phyloP scores from a whole-genome alignment of 2,329 filamentous ascomycete species.

The Xylaria digitata region DNA sequence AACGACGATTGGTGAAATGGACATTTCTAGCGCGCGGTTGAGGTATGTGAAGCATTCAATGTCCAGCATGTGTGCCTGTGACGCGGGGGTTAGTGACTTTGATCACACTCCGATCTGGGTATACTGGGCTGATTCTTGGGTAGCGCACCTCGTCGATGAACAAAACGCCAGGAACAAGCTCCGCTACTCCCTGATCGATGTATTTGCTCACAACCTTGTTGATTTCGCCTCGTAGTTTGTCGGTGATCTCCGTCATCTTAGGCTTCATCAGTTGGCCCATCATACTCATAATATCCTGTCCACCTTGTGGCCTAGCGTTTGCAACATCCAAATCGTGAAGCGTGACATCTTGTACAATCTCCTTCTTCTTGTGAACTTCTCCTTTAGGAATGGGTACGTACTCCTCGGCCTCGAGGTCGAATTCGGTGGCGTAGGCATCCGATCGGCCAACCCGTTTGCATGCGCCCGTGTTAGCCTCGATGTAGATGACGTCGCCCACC shows the following conservation, averaged over 20 bases:
- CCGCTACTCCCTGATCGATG: constrained; percentile 97
- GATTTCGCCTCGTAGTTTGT: constrained; percentile 94
- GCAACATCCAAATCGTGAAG: constrained; percentile 96
- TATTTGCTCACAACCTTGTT: constrained; percentile 99
- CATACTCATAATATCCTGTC: constrained; percentile 99
- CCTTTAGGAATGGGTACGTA: constrained; percentile 99
- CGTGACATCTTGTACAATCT: constrained; percentile 98
- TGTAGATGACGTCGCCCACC: constrained; percentile 97
- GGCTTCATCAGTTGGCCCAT: constrained; percentile 99
- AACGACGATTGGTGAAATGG: constrained; percentile 95
- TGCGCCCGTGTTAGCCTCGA: constrained; percentile 97
- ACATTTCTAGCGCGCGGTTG: constrained; percentile 95
- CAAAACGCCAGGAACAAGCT: constrained; percentile 96
- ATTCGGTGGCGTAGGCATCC: constrained; percentile 97
- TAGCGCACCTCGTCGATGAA: constrained; percentile 93
- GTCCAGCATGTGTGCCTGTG: constrained; percentile 97
- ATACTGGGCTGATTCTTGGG: constrained; percentile 18
- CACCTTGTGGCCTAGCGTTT: constrained; percentile 93
- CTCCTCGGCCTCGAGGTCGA: constrained; percentile 97
- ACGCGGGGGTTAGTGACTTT: constrained; percentile 35
- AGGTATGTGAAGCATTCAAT: constrained; percentile 99
- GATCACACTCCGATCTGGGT: constrained; percentile 1
- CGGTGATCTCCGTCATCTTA: constrained; percentile 99
- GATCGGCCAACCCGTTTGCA: constrained; percentile 97
- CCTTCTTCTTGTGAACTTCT: constrained; percentile 99